Evolutionary conservation across 176 grass and related monocot genomes (phyloP), one percentile per base, ranked within the genome.

Genomic region (Tillandsia leiboldiana): DNA sequence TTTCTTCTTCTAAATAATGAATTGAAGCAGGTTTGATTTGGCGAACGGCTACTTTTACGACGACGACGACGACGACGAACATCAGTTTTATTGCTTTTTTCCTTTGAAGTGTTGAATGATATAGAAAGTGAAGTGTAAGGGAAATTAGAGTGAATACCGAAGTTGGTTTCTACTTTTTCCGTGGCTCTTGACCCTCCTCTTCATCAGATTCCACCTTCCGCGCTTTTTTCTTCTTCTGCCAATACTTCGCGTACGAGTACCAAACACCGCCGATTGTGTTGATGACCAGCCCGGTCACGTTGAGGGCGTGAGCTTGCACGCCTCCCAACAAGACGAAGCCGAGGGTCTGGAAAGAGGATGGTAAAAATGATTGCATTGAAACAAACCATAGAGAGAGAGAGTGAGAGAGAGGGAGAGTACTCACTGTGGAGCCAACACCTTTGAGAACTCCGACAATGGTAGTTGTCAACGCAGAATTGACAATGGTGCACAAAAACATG

Each of bases 381-480:
- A 11, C 24, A 68, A 77, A 8, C 8, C 28, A 51, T 63, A 68
- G 48, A 24, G 1, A 71, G 2, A 26, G 13, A 26, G 10, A 61
- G 50, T 1, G 68, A 0, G 50, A 72, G 1, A 7, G 1, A 11
- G 48, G 13, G 78, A 72, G 52, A 20, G 8, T 61, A 64, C 70
- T 90, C 83, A 97, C 93, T 5, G 93, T 92, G 15, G 93, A 97
- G 0, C 81, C 93, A 0, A 97, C 93, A 5, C 93, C 93, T 79
- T 97, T 97, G 17, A 97, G 93, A 74, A 97, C 93, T 57, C 93
- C 93, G 18, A 97, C 89, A 75, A 97, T 92, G 63, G 93, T 97
- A 26, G 93, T 97, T 10, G 93, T 97, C 28, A 97, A 80, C 51
- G 93, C 93, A 51, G 93, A 97, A 75, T 97, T 97, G 48, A 97